Percentiles rank a stretch among this genome's conserved stretches.
These are phyloP conservation scores for Linum usitatissimum DNA, from an alignment of 345 rosid genomes.

Conservation along the genomic window DNA sequence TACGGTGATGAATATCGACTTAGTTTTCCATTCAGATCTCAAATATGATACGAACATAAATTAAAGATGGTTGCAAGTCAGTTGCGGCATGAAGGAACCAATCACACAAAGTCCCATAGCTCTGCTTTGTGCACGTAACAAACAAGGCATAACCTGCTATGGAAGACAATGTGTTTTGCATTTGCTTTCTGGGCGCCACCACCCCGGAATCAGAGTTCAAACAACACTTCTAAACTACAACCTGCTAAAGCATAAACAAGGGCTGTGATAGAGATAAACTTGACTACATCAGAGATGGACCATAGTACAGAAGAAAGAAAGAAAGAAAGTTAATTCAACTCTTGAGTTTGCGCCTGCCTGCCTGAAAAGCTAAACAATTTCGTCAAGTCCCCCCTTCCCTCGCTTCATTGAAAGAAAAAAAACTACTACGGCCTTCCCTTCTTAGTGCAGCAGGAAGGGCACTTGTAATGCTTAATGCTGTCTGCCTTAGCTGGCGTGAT, in stretches of 20 bases:
- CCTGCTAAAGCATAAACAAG: not conserved
- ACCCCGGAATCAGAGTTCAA: not conserved
- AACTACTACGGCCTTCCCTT: slow-evolving; percentile 28
- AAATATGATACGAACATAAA: no score
- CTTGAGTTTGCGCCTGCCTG: not conserved
- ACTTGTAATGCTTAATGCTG: slow-evolving; percentile 95
- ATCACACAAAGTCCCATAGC: no score
- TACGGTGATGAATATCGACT: no score
- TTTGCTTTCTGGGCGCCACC: not conserved
- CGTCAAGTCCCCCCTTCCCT: not conserved
- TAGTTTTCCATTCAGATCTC: no score
- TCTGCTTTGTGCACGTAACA: not conserved
- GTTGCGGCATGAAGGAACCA: no score
- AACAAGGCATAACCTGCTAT: not conserved
- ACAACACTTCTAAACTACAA: not conserved
- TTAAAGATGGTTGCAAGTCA: no score
- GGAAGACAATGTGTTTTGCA: not conserved
- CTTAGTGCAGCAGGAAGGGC: slow-evolving; percentile 78
- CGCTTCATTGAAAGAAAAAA: not conserved
- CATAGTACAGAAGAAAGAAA: not conserved
- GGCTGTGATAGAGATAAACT: not conserved
- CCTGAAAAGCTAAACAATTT: not conserved
- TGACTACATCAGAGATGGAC: not conserved
- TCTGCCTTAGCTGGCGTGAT: slow-evolving; percentile 99
- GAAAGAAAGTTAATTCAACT: not conserved